phyloP scores from a whole-genome alignment of 2,329 filamentous ascomycete genomes.

The Fusarium sp. region DNA sequence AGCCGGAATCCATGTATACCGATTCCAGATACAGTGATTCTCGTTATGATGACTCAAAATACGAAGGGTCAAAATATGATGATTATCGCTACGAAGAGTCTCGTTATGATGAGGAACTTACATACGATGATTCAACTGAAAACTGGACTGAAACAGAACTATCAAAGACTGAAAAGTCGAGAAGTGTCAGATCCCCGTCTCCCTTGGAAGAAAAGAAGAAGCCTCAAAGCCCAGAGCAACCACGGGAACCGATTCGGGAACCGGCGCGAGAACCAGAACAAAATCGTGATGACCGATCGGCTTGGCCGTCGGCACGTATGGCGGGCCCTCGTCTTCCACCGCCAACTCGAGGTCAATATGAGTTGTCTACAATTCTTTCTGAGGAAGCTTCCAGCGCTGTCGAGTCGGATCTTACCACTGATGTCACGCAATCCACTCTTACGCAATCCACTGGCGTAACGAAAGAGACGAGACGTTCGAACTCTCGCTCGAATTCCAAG shows the following conservation, averaged over 20 bases:
- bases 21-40: slow-evolving; percentile 35
- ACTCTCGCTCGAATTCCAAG: slow-evolving; percentile 47
- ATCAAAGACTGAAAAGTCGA: slow-evolving; percentile 26
- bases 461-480: slow-evolving; percentile 55
- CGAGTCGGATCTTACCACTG: slow-evolving; percentile 61
- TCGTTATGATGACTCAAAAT: slow-evolving; percentile 27
- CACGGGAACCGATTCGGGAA: background rate
- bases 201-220: slow-evolving; percentile 34
- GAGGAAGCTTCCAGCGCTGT: slow-evolving; percentile 57
- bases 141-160: slow-evolving; percentile 42
- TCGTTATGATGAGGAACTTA: slow-evolving; percentile 34
- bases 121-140: slow-evolving; percentile 34
- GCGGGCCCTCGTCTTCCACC: slow-evolving; percentile 51
- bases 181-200: slow-evolving; percentile 26
- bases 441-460: slow-evolving; percentile 63
- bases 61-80: slow-evolving; percentile 28
- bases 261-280: background rate
- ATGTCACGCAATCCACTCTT: slow-evolving; percentile 63
- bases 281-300: slow-evolving; percentile 24
- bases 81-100: slow-evolving; percentile 28
- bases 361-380: slow-evolving; percentile 67
- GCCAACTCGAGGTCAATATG: slow-evolving; percentile 64
- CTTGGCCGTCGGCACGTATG: slow-evolving; percentile 41
- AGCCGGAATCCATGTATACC: slow-evolving; percentile 37
- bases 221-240: slow-evolving; percentile 2